Evolutionary conservation across 176 grass and related monocot genomes (phyloP), one percentile per base, ranked within the genome.

Genomic region (Echinochloa phyllopogon): DNA sequence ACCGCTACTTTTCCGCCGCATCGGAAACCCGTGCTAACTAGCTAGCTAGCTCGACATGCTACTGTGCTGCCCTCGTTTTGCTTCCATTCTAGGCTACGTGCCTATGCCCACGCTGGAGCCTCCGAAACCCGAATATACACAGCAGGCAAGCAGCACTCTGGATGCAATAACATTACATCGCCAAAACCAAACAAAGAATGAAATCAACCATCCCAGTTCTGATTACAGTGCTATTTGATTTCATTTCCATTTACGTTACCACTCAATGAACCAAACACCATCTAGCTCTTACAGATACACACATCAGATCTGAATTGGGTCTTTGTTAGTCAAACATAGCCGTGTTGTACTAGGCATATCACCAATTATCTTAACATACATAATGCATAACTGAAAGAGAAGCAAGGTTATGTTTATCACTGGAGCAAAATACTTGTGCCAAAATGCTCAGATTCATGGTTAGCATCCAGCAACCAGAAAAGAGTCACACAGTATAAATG

Each of bases 381-480:
- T 57, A 57, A 61, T 12, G 23, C 27, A 37, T 67, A 67, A 20
- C 50, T 24, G 33, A n/a, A 39, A 39, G 58, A 61, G 58, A 61
- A 61, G 59, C 59, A n/a, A 39, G 5, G 45, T 37, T 67, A 2
- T 23, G 6, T 64, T 48, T 60, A 25, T 49, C 36, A 64, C 29
- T 16, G 17, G 75, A 76, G 44, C 20, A 42, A 73, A 73, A 83
- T 62, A 77, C 16, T 23, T n/a, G 38, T 85, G 25, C 36, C 33
- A 66, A 40, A 76, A 51, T 64, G 33, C 71, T 23, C 7, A 51
- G 12, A 66, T 74, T 61, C 20, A 48, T 64, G 37, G 37, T 75
- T 65, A 20, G 63, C 56, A 65, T 52, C 23, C 27, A 61, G 59
- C n/a, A 61, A 61, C 59, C 24, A 50, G 2, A 50, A 27, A 15